phyloP scores from a whole-genome alignment of 768 basidiomycete genomes.

The Leccinum broughii region DNA sequence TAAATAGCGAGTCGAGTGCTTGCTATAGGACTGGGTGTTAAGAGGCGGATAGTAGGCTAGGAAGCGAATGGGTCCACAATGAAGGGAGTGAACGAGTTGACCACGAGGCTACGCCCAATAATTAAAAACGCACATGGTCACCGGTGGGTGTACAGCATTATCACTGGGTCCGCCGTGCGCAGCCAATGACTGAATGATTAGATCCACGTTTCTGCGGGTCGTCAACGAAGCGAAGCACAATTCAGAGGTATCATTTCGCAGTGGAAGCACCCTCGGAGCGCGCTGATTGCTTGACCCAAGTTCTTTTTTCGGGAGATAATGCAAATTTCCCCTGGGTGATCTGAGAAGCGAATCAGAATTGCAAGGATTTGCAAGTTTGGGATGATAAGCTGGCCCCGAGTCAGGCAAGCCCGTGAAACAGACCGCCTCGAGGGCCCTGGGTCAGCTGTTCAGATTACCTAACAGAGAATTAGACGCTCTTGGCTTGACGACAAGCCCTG shows the following conservation, averaged over 20 bases:
- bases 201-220: slow-evolving; percentile 21
- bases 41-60: slow-evolving; percentile 8
- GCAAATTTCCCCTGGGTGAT: background rate
- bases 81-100: slow-evolving; percentile 4
- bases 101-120: slow-evolving; percentile 4
- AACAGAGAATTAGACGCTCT: background rate
- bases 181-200: slow-evolving; percentile 4
- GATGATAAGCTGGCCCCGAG: background rate
- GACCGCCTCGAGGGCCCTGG: background rate
- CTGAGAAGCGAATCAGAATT: background rate
- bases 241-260: background rate
- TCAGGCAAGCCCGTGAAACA: background rate
- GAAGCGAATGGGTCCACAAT: slow-evolving; percentile 4
- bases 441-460: background rate
- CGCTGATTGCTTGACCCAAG: slow-evolving; percentile 6
- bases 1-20: background rate
- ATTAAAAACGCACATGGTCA: slow-evolving; percentile 4
- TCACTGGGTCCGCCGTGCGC: slow-evolving; percentile 11
- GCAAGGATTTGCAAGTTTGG: background rate
- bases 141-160: slow-evolving; percentile 20
- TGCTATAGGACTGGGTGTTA: background rate
- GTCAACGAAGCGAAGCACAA: background rate
- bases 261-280: background rate
- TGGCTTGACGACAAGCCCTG: slow-evolving; percentile 3
- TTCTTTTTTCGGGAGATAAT: background rate